Evolutionary conservation across 352 stramenopile genomes (phyloP).

Genomic region (Phytophthora brassicae): DNA sequence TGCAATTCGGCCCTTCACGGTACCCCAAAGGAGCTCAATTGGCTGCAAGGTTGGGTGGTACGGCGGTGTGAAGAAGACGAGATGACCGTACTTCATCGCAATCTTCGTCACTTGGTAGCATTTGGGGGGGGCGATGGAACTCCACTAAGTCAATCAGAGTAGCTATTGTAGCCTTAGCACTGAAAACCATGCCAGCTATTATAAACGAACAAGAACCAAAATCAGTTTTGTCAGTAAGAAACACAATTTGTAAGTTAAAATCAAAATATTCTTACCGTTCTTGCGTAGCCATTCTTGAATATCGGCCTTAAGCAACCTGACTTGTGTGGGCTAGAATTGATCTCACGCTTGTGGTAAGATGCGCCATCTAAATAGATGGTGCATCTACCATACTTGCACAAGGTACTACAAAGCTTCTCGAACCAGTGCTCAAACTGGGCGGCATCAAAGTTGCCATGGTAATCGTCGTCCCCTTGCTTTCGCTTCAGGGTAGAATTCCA

Average conservation of each 20-base stretch:
- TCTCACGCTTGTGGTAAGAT: neutral
- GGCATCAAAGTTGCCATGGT: conserved; percentile 8
- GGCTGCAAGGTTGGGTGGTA: no score
- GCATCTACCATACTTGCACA: neutral
- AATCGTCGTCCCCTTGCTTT: conserved; percentile 2
- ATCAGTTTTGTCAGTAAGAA: no score
- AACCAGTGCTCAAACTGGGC: conserved; percentile 4
- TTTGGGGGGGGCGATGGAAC: neutral
- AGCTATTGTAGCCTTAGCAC: no score
- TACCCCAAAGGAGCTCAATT: no score
- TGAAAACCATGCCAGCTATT: no score
- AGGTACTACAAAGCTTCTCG: neutral
- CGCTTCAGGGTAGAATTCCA: conserved; percentile 10
- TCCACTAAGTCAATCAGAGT: no score
- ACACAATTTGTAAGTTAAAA: no score
- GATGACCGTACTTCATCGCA: no score
- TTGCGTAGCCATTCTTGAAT: neutral
- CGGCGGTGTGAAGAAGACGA: no score
- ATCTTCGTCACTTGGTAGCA: neutral
- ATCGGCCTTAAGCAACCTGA: neutral
- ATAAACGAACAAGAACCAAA: no score
- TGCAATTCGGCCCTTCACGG: no score
- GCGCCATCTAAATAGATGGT: neutral
- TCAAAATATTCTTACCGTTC: neutral
- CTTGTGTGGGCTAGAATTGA: neutral